Conservation (phyloP, 768 basidiomycete species). For the Cyathus striatus region DNA sequence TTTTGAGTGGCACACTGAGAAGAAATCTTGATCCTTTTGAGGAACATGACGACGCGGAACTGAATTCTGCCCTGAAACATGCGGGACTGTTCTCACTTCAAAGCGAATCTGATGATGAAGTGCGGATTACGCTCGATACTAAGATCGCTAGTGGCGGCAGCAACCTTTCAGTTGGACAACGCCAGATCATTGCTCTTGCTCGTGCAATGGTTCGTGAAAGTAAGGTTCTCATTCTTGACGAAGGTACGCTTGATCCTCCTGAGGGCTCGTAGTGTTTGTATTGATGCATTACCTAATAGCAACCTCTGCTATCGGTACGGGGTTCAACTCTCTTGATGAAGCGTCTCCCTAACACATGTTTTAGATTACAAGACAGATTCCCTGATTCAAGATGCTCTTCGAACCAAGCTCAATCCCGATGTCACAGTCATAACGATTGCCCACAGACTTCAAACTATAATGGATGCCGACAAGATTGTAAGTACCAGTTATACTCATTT, state of each 20-base stretch:
- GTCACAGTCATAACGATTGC: slow-evolving; percentile 59
- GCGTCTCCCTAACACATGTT: slow-evolving; percentile 11
- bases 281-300: slow-evolving; percentile 13
- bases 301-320: slow-evolving; percentile 38
- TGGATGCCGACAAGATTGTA: slow-evolving; percentile 48
- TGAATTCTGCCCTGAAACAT: slow-evolving; percentile 28
- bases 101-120: slow-evolving; percentile 33
- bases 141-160: slow-evolving; percentile 42
- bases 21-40: slow-evolving; percentile 57
- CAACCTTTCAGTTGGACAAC: slow-evolving; percentile 67
- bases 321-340: slow-evolving; percentile 25
- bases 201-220: slow-evolving; percentile 52
- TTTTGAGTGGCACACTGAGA: slow-evolving; percentile 49
- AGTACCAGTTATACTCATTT: slow-evolving; percentile 8
- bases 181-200: slow-evolving; percentile 60
- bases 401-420: slow-evolving; percentile 53
- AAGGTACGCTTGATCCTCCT: slow-evolving; percentile 43
- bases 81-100: slow-evolving; percentile 26
- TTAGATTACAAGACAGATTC: slow-evolving; percentile 54
- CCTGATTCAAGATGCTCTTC: slow-evolving; percentile 62
- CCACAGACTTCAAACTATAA: slow-evolving; percentile 55
- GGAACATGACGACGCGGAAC: slow-evolving; percentile 38
- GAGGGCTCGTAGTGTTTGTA: slow-evolving; percentile 29
- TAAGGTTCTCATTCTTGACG: slow-evolving; percentile 53
- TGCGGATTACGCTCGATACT: slow-evolving; percentile 40